Base-by-base conservation (phyloP, 202 grass and related monocot genomes). In the Panicum virgatum region DNA sequence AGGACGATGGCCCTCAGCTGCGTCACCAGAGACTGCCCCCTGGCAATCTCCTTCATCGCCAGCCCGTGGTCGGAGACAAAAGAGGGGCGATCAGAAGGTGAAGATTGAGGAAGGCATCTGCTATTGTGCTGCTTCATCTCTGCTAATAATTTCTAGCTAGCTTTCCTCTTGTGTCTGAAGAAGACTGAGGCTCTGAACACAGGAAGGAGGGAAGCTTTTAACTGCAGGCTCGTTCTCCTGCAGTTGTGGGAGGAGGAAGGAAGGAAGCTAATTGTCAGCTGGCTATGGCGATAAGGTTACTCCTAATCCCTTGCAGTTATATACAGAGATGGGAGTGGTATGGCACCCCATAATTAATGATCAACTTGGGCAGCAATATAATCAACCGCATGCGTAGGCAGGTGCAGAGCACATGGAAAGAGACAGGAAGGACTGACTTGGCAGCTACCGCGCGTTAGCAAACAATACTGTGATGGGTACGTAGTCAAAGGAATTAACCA, bases 1-100 rank as follows among this genome's bases (percentile, higher is more conserved):
- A 88, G 71, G 26, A 85, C 82, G 70, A 89, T 44, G 27, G 82
- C 86, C 39, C 86, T 63, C 20, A 89, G 54, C 82, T 89, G 86
- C 7, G 82, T 80, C 54, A 85, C 82, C 70, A 89, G 62, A 19
- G 73, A 72, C 57, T 87, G 85, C 66, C 46, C 45, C 38, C 66
- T 63, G n/a, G 66, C 15, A 14, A 87, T 87, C 66, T 82, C 79
- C 85, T 26, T 66, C 46, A 87, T 65, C 15, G 19, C 85, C 38
- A 20, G 3, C 22, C 12, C 51, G 40, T 81, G 30, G 29, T 81
- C 62, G 20, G 65, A 63, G 20, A 26, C 26, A 74, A 25, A 19
- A 37, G 53, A 23, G 1, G 65, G 36, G 6, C 25, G 19, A 40
- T 79, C 45, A 19, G 7, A 69, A 44, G 57, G 14, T 44, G 57